Percentiles rank a stretch among this genome's conserved stretches.
phyloP scores from a whole-genome alignment of 177 flowering plant species.

The Vitis hybrid region DNA sequence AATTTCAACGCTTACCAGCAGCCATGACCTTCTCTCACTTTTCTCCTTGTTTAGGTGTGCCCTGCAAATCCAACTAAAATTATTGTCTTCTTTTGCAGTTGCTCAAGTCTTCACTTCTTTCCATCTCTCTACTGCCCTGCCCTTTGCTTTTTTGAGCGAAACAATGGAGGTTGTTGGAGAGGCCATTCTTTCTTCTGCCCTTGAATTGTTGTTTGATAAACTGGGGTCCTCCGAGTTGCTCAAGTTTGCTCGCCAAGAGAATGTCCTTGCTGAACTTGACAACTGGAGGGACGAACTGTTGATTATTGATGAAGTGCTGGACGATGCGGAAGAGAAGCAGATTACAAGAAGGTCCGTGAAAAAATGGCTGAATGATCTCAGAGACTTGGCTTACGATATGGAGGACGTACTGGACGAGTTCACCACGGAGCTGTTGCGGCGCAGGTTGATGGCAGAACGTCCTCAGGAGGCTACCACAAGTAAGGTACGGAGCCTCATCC shows the following conservation, averaged over 20 bases:
- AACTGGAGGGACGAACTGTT: not conserved
- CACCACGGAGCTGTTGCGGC: not conserved
- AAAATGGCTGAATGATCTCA: not conserved
- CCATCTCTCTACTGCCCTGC: too few relatives aligned
- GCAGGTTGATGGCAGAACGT: not conserved
- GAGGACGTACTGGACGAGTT: not conserved
- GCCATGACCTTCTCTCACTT: too few relatives aligned
- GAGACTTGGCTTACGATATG: not conserved
- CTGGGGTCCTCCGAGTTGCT: not conserved
- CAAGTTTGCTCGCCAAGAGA: too few relatives aligned
- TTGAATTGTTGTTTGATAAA: not conserved
- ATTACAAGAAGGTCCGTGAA: not conserved
- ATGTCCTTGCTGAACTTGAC: not conserved
- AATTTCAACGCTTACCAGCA: too few relatives aligned
- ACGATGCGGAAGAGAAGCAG: not conserved
- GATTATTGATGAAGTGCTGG: not conserved
- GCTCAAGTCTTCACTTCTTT: too few relatives aligned
- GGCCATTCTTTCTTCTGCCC: not conserved
- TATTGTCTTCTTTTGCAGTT: too few relatives aligned
- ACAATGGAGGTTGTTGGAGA: not conserved
- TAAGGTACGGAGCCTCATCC: not conserved
- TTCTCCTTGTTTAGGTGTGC: too few relatives aligned
- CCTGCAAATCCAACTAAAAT: too few relatives aligned
- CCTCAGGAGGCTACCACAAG: not conserved
- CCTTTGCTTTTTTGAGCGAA: too few relatives aligned